phyloP scores from a whole-genome alignment of 2,329 filamentous ascomycete species.

The Alternaria brassicae region DNA sequence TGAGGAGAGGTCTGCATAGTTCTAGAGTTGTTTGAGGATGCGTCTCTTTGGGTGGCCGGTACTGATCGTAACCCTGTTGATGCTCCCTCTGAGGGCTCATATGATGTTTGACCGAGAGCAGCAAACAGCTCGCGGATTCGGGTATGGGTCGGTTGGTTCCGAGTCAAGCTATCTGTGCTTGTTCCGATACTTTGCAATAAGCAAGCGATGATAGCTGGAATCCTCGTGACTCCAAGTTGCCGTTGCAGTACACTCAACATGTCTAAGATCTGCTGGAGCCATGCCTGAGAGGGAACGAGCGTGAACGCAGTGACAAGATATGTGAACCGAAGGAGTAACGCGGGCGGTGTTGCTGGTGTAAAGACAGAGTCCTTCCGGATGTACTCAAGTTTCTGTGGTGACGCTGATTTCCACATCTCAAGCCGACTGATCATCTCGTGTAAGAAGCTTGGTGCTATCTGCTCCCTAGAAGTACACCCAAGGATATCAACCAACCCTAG shows the following conservation, averaged over 20 bases:
- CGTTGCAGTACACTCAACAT: slow-evolving; percentile 17
- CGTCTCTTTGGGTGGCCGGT: background rate
- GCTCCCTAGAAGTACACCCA: slow-evolving; percentile 16
- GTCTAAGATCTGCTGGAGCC: slow-evolving; percentile 25
- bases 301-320: slow-evolving; percentile 33
- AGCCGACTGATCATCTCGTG: slow-evolving; percentile 48
- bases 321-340: slow-evolving; percentile 36
- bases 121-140: slow-evolving; percentile 22
- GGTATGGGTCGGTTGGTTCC: slow-evolving; percentile 21
- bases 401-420: slow-evolving; percentile 47
- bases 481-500: slow-evolving; percentile 44
- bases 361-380: slow-evolving; percentile 25
- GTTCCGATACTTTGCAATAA: slow-evolving; percentile 30
- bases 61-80: background rate
- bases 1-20: slow-evolving; percentile 20
- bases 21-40: slow-evolving; percentile 4
- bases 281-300: slow-evolving; percentile 29
- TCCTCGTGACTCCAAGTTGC: slow-evolving; percentile 30
- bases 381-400: slow-evolving; percentile 35
- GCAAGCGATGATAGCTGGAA: slow-evolving; percentile 36
- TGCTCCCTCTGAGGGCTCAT: background rate
- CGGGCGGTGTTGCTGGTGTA: slow-evolving; percentile 34
- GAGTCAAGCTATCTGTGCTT: slow-evolving; percentile 10
- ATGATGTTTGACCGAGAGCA: slow-evolving; percentile 21
- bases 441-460: slow-evolving; percentile 33